Conservation (phyloP, 208 protist genomes). For the Porcisia hertigi region DNA sequence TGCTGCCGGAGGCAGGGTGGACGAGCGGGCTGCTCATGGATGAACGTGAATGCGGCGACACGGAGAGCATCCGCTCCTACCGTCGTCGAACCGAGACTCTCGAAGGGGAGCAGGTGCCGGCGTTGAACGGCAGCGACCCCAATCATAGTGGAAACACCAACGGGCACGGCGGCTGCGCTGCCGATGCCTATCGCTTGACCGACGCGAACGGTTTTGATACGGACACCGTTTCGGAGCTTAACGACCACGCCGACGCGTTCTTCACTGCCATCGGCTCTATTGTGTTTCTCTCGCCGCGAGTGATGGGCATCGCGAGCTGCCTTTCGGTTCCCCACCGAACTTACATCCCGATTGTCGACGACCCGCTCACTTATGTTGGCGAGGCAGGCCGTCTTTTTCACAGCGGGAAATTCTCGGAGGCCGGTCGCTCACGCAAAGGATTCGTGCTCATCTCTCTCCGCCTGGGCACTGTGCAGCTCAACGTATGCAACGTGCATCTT, state of each 20-base stretch:
- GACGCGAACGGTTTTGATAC: conserved; percentile 9
- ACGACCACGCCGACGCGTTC: conserved; percentile 22
- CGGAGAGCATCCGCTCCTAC: conserved; percentile 14
- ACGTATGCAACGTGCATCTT: conserved; percentile 75
- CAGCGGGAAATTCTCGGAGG: conserved; percentile 57
- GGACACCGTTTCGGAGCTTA: conserved; percentile 15
- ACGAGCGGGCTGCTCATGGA: conserved; percentile 79
- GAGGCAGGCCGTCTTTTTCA: conserved; percentile 51
- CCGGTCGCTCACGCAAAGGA: conserved; percentile 69
- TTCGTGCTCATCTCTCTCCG: conserved; percentile 74
- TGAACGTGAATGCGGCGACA: conserved; percentile 19
- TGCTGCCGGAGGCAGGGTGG: conserved; percentile 80
- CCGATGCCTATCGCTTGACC: neutral
- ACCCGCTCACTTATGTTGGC: conserved; percentile 76
- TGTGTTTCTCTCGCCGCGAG: conserved; percentile 73
- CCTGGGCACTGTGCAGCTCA: conserved; percentile 63
- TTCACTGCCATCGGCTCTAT: conserved; percentile 77
- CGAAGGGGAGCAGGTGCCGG: too few relatives aligned
- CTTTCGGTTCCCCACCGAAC: conserved; percentile 79
- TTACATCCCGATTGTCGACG: conserved; percentile 72
- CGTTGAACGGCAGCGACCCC: neutral
- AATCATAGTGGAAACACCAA: neutral
- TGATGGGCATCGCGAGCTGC: conserved; percentile 74
- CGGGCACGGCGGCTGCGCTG: neutral
- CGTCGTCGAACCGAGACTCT: neutral